Percentiles rank a stretch among this genome's conserved stretches.
phyloP scores from a whole-genome alignment of 2,329 filamentous ascomycete genomes.

The Grosmannia penicillata region DNA sequence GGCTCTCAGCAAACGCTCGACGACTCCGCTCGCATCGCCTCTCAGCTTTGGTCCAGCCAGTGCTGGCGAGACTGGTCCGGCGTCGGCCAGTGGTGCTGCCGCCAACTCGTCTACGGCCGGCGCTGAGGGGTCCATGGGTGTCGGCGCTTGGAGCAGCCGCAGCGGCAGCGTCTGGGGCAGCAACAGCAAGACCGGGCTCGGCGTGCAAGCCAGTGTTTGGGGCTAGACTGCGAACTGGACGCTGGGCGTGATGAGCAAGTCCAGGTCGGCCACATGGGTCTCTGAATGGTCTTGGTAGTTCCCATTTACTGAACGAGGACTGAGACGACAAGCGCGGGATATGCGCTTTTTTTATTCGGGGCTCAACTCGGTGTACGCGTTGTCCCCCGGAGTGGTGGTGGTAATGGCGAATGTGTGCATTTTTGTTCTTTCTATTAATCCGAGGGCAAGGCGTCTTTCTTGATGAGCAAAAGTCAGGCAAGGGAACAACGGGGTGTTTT shows the following conservation, averaged over 20 bases:
- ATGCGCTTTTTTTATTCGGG: not conserved
- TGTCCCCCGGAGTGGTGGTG: too few relatives aligned
- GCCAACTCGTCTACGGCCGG: slow-evolving; percentile 40
- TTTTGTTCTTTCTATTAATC: slow-evolving; percentile 1
- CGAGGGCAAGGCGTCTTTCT: slow-evolving; percentile 4
- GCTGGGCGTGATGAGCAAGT: too few relatives aligned
- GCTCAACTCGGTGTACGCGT: too few relatives aligned
- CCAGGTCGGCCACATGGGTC: not conserved
- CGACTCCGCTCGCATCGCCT: slow-evolving; percentile 83
- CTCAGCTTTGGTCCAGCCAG: slow-evolving; percentile 47
- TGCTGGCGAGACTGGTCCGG: slow-evolving; percentile 12
- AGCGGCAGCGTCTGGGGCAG: slow-evolving; percentile 68
- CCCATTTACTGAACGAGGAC: too few relatives aligned
- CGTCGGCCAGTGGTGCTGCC: slow-evolving; percentile 26
- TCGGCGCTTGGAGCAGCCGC: slow-evolving; percentile 61
- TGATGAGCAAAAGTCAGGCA: slow-evolving; percentile 2
- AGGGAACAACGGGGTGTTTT: slow-evolving; percentile 1
- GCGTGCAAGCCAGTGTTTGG: slow-evolving; percentile 89
- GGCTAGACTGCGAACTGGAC: too few relatives aligned
- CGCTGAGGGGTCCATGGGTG: slow-evolving; percentile 25
- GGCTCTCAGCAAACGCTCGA: slow-evolving; percentile 64
- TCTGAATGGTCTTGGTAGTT: not conserved
- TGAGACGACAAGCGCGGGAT: not conserved
- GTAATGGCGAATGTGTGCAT: not conserved
- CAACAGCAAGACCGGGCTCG: slow-evolving; percentile 63